Evolutionary conservation across 2,329 filamentous ascomycete species (phyloP).

Genomic region (Trichoderma atrobrunneum): DNA sequence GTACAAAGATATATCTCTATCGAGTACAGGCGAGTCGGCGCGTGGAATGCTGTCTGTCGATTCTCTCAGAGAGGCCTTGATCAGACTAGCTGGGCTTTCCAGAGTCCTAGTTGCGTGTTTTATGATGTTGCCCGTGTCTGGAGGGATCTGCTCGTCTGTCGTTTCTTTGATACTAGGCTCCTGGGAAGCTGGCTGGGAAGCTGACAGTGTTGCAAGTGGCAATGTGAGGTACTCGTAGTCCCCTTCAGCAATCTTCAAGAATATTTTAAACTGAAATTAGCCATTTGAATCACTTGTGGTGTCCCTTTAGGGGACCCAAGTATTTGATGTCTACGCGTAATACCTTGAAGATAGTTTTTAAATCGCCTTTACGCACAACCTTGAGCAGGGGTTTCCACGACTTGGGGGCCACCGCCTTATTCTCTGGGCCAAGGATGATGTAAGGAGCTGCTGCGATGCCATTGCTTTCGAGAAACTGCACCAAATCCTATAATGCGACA

Average conservation of each 20-base stretch:
- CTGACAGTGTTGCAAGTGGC: background rate
- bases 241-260: background rate
- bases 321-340: background rate
- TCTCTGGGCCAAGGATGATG: background rate
- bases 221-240: background rate
- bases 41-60: background rate
- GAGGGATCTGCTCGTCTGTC: background rate
- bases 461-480: background rate
- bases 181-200: background rate
- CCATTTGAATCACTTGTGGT: background rate
- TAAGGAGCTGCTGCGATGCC: background rate
- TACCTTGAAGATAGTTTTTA: background rate
- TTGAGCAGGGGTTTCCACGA: background rate
- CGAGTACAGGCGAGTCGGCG: background rate
- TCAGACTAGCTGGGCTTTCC: background rate
- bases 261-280: background rate
- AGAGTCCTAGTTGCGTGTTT: background rate
- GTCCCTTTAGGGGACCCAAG: background rate
- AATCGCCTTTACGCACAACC: background rate
- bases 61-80: background rate
- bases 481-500: background rate
- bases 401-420: background rate
- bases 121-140: background rate
- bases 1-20: background rate
- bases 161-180: background rate